Evolutionary conservation across 139 green algal genomes (phyloP).

Genomic region (Auxenochlorella pyrenoidosa): DNA sequence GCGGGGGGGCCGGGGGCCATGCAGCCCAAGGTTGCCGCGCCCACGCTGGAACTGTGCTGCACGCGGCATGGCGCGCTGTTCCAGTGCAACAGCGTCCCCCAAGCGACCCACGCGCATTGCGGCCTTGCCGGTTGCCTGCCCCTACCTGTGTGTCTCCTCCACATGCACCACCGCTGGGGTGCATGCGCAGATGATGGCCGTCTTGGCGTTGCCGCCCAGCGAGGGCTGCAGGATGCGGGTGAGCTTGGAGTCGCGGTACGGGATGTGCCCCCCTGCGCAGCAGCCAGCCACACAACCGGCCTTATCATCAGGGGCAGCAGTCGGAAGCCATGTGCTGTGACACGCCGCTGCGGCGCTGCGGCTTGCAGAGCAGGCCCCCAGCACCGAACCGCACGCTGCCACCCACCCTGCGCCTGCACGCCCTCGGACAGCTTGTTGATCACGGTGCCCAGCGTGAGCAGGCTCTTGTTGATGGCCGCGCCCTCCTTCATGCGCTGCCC

Average conservation of each 20-base stretch:
- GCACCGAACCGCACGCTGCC: too few relatives aligned
- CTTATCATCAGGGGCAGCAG: too few relatives aligned
- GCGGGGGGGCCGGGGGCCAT: background rate
- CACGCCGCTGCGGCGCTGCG: too few relatives aligned
- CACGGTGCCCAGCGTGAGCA: conserved; percentile 91
- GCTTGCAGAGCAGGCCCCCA: too few relatives aligned
- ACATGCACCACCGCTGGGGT: conserved; percentile 80
- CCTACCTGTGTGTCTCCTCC: conserved; percentile 85
- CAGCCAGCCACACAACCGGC: background rate
- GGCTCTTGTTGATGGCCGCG: conserved; percentile 93
- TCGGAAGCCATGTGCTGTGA: too few relatives aligned
- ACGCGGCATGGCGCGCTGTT: too few relatives aligned
- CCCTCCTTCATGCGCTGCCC: conserved; percentile 95
- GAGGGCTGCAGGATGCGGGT: conserved; percentile 93
- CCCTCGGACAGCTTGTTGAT: conserved; percentile 97
- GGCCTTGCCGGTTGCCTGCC: background rate
- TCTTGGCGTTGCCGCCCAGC: conserved; percentile 96
- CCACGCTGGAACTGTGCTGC: too few relatives aligned
- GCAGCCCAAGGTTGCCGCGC: too few relatives aligned
- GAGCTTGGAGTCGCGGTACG: conserved; percentile 92
- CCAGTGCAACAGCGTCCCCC: too few relatives aligned
- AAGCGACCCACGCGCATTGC: too few relatives aligned
- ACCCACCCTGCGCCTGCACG: conserved; percentile 22
- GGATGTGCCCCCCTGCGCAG: conserved; percentile 87
- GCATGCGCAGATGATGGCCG: conserved; percentile 94